These are phyloP conservation scores for Leucocoprinus leucothites DNA, from an alignment of 768 basidiomycete genomes.

Conservation along the genomic window DNA sequence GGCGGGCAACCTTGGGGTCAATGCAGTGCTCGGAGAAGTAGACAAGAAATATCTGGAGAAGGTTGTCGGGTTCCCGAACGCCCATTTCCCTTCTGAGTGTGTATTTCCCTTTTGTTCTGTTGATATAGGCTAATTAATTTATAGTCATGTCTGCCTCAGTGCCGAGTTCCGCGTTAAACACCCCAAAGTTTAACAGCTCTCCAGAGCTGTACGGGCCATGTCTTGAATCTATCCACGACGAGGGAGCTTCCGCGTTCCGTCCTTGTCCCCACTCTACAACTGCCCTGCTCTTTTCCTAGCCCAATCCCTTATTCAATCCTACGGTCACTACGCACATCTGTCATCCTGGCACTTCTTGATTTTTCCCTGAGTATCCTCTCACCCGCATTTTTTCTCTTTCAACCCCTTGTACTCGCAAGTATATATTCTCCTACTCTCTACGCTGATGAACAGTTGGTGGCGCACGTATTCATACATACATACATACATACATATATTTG, in stretches of 20 bases:
- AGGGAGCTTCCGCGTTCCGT: background rate
- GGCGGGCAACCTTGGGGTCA: conserved; percentile 66
- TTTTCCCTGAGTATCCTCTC: conserved; percentile 1
- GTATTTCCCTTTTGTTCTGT: conserved; percentile 29
- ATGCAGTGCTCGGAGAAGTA: conserved; percentile 84
- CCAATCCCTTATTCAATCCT: conserved; percentile 6
- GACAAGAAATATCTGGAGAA: conserved; percentile 83
- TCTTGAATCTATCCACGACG: background rate
- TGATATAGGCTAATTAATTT: conserved; percentile 3
- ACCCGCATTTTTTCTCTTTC: conserved; percentile 4
- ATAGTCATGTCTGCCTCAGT: conserved; percentile 70
- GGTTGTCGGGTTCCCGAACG: conserved; percentile 95
- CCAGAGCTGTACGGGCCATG: background rate
- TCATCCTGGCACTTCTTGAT: conserved; percentile 8
- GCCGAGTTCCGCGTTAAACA: conserved; percentile 80
- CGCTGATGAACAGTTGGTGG: conserved; percentile 9
- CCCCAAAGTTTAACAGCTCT: conserved; percentile 41
- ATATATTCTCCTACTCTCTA: conserved; percentile 13
- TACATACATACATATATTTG: conserved; percentile 15
- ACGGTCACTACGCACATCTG: conserved; percentile 5
- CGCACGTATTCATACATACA: conserved; percentile 13
- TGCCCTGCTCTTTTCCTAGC: conserved; percentile 10
- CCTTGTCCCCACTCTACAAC: background rate
- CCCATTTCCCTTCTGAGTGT: conserved; percentile 95
- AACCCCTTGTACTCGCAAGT: conserved; percentile 11